These are phyloP conservation scores for Salix brachista DNA, from an alignment of 345 rosid species.

Conservation along the genomic window DNA sequence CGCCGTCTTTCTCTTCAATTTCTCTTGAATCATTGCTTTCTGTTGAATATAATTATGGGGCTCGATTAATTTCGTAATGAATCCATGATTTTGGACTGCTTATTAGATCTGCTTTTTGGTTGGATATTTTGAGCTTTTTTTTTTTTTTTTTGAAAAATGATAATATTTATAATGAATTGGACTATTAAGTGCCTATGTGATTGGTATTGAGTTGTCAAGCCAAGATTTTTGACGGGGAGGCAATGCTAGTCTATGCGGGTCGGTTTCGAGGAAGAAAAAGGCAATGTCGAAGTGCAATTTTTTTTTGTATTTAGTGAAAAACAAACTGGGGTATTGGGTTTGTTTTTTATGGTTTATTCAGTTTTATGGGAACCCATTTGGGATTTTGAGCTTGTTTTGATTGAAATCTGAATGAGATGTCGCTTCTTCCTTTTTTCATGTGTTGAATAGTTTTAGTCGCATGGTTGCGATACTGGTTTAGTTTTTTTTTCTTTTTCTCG, in stretches of 20 bases:
- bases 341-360: background rate
- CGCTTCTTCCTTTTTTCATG: no score
- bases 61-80: background rate
- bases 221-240: background rate
- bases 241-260: background rate
- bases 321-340: background rate
- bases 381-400: background rate
- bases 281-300: background rate
- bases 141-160: background rate
- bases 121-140: background rate
- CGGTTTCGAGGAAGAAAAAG: background rate
- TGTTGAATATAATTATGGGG: background rate
- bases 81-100: background rate
- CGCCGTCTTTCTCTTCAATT: background rate
- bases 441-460: no score
- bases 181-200: background rate
- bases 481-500: no score
- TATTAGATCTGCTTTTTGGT: conserved; percentile 2
- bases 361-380: background rate
- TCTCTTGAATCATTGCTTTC: background rate
- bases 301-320: background rate
- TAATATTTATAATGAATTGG: background rate
- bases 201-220: background rate
- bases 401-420: no score
- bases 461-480: no score